Evolutionary conservation across 495 filamentous ascomycete species (phyloP).

Genomic region (Lophiotrema nucula): DNA sequence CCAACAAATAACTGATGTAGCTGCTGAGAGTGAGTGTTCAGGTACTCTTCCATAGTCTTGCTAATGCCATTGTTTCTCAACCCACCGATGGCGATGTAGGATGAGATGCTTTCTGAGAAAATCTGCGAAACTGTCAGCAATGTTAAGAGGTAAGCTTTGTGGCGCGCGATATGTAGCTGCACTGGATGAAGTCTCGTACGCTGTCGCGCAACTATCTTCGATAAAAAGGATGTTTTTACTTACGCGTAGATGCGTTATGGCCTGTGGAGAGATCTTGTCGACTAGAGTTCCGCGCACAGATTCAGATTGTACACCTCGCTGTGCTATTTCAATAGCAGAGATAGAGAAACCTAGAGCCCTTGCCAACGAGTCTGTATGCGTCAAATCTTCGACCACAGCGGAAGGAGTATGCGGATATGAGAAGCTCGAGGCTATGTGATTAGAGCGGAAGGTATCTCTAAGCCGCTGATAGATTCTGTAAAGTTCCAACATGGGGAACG

Average conservation of each 20-base stretch:
- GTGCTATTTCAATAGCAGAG: constrained; percentile 84
- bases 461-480: constrained; percentile 76
- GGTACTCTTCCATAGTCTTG: constrained; percentile 64
- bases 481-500: constrained; percentile 55
- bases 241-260: constrained; percentile 83
- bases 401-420: constrained; percentile 41
- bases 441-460: constrained; percentile 71
- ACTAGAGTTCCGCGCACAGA: constrained; percentile 67
- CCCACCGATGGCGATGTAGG: constrained; percentile 77
- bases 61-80: constrained; percentile 59
- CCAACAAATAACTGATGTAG: constrained; percentile 70
- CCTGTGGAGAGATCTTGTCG: constrained; percentile 79
- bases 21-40: constrained; percentile 67
- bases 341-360: constrained; percentile 83
- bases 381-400: constrained; percentile 48
- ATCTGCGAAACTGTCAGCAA: constrained; percentile 42
- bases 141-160: too few relatives aligned
- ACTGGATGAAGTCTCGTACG: too few relatives aligned
- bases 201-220: too few relatives aligned
- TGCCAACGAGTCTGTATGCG: constrained; percentile 67
- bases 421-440: constrained; percentile 60
- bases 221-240: too few relatives aligned
- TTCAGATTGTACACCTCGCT: constrained; percentile 78
- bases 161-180: too few relatives aligned
- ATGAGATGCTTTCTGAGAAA: constrained; percentile 79